Conservation (phyloP, 768 basidiomycete genomes). For the Clathrus columnatus region DNA sequence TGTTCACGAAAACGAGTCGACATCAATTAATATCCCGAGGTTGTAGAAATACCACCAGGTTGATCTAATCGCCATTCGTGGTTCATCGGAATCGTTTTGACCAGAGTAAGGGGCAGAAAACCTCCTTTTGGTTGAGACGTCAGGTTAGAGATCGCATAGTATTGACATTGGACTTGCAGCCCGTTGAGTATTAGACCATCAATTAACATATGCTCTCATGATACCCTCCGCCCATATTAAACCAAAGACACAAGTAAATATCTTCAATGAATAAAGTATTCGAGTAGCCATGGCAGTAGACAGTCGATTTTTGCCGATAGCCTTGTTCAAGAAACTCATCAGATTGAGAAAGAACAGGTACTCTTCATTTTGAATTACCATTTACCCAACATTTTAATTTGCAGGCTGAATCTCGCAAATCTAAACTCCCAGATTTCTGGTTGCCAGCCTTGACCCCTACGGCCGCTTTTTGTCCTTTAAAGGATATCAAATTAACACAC, state of each 20-base stretch:
- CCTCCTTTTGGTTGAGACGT: constrained; percentile 32
- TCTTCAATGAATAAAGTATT: constrained; percentile 39
- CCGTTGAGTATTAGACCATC: constrained; percentile 30
- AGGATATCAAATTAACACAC: constrained; percentile 82
- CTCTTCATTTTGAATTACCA: not conserved
- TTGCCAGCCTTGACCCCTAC: constrained; percentile 87
- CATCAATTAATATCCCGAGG: too few relatives aligned
- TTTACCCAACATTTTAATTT: not conserved
- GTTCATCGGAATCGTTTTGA: constrained; percentile 19
- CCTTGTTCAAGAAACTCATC: constrained; percentile 42
- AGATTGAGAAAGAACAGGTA: constrained; percentile 73
- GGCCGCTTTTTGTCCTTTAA: constrained; percentile 46
- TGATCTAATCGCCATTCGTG: constrained; percentile 42
- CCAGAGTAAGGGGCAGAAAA: constrained; percentile 41
- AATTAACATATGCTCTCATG: constrained; percentile 48
- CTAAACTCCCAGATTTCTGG: constrained; percentile 97
- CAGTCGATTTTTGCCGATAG: constrained; percentile 51
- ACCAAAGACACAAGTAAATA: constrained; percentile 42
- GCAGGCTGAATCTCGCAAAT: constrained; percentile 65
- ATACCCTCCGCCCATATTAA: constrained; percentile 44
- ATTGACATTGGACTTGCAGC: constrained; percentile 11
- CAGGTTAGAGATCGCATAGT: too few relatives aligned
- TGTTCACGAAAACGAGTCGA: too few relatives aligned
- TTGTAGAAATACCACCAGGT: constrained; percentile 40
- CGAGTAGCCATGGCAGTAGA: constrained; percentile 41